These are phyloP conservation scores for Gossypium mustelinum DNA, from an alignment of 345 rosid genomes.

Conservation along the genomic window DNA sequence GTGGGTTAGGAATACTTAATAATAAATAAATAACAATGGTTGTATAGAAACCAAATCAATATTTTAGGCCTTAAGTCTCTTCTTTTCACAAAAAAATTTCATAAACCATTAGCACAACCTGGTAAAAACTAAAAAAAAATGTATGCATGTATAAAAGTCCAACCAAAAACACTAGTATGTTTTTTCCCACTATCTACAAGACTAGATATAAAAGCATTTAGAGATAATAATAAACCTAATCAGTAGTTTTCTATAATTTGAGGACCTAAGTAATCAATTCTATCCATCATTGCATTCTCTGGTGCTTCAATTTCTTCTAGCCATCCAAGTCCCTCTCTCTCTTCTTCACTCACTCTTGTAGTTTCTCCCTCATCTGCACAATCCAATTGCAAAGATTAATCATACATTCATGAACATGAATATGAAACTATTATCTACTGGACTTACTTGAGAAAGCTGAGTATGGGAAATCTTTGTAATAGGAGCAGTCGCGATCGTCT, in stretches of 20 bases:
- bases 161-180: not conserved
- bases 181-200: not conserved
- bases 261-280: slow-evolving; percentile 57
- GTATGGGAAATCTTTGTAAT: slow-evolving; percentile 46
- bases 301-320: slow-evolving; percentile 62
- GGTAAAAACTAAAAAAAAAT: no score
- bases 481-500: slow-evolving; percentile 57
- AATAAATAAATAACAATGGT: no score
- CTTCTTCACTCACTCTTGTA: slow-evolving; percentile 15
- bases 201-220: not conserved
- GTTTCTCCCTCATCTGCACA: slow-evolving; percentile 37
- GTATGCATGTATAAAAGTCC: no score
- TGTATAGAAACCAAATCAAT: no score
- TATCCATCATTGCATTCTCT: slow-evolving; percentile 45
- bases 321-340: slow-evolving; percentile 31
- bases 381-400: not conserved
- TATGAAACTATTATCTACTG: not conserved
- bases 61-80: no score
- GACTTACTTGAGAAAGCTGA: slow-evolving; percentile 36
- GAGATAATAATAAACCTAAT: not conserved
- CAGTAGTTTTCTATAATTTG: slow-evolving; percentile 28
- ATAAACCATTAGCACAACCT: no score
- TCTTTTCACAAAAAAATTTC: no score
- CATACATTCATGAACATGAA: not conserved
- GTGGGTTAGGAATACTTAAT: no score